Evolutionary conservation across 768 basidiomycete genomes (phyloP), one percentile per base, ranked within the genome.

Genomic region (Pseudohyphozyma bogoriensis): DNA sequence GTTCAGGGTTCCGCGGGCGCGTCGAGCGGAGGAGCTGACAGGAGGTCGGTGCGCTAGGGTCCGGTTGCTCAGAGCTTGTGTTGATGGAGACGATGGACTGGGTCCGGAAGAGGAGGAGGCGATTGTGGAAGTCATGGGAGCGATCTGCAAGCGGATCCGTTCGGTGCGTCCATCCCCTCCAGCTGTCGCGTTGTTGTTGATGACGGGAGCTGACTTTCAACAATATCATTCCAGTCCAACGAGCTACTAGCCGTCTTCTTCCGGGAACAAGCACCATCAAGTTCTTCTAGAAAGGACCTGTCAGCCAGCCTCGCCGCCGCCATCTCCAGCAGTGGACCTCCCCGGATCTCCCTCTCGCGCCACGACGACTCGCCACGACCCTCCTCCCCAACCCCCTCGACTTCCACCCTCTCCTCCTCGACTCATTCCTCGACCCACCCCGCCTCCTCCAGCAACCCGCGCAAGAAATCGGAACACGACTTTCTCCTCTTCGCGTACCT

Each of bases 241-340:
- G 88, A 91, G 68, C 78, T 97, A 2, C 82, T 97, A 40, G 87
- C 95, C 81, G 93, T 97, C 64, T 96, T 96, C 77, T 93, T 97
- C 72, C 89, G 92, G 69, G 90, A 93, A 72, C 91, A 87, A 70
- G 83, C 87, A 67, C 88, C 87, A 84, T 85, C 84, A 71, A 83
- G 78, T 13, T 84, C 85, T 9, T 63, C 60, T 12, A 64, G 64
- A 12, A 67, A 65, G 18, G 60, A 67, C 32, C 58, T 56, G 2
- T 55, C 58, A 24, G 46, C 56, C 49, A 46, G 54, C 45, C 57
- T 52, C 60, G 62, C 37, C 31, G 36, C 51, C 26, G 53, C 32
- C 7, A 18, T 58, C 18, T 53, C 58, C 8, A 44, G 32, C n/a
- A 52, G 68, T 28, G 59, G 68, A 31, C 42, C n/a, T n/a, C n/a